A percentile compares a stretch with the other conserved stretches of the same genome.
These are phyloP conservation scores for Triticum urartu DNA, from an alignment of 176 grass and related monocot genomes.

Conservation along the genomic window DNA sequence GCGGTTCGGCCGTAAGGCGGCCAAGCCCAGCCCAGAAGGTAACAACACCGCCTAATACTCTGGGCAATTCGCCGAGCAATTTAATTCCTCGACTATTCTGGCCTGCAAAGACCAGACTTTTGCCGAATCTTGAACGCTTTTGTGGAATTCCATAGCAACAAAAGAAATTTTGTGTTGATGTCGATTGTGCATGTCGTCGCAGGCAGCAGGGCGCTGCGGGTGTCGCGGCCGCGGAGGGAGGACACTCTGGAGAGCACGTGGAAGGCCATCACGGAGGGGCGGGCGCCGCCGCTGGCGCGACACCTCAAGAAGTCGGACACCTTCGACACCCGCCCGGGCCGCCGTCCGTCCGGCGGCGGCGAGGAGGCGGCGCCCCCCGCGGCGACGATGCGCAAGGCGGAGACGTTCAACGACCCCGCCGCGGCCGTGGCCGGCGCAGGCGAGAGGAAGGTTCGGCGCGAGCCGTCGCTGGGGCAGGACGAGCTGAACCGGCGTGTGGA, in stretches of 20 bases:
- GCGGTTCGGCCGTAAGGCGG: conserved; percentile 57
- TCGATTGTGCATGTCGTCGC: background rate
- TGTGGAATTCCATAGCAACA: background rate
- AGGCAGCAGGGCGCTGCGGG: conserved; percentile 64
- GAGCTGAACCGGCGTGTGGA: conserved; percentile 88
- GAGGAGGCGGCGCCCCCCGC: background rate
- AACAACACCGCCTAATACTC: background rate
- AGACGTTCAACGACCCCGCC: conserved; percentile 65
- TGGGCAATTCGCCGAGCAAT: background rate
- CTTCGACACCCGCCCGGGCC: conserved; percentile 51
- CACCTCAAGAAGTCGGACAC: conserved; percentile 99
- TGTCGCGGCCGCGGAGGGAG: conserved; percentile 54
- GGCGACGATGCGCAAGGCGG: conserved; percentile 57
- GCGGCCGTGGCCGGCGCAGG: background rate
- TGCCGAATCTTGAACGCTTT: background rate
- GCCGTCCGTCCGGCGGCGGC: conserved; percentile 27
- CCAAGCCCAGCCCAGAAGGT: conserved; percentile 81
- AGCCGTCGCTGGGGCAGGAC: conserved; percentile 85
- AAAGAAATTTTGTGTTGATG: background rate
- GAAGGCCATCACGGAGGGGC: conserved; percentile 93
- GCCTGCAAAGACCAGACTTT: background rate
- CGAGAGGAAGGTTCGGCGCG: conserved; percentile 48
- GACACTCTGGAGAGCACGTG: conserved; percentile 94
- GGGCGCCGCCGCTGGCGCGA: conserved; percentile 62
- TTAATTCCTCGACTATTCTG: background rate